Evolutionary conservation across 2,329 filamentous ascomycete species (phyloP).

Genomic region (Colletotrichum sp.): DNA sequence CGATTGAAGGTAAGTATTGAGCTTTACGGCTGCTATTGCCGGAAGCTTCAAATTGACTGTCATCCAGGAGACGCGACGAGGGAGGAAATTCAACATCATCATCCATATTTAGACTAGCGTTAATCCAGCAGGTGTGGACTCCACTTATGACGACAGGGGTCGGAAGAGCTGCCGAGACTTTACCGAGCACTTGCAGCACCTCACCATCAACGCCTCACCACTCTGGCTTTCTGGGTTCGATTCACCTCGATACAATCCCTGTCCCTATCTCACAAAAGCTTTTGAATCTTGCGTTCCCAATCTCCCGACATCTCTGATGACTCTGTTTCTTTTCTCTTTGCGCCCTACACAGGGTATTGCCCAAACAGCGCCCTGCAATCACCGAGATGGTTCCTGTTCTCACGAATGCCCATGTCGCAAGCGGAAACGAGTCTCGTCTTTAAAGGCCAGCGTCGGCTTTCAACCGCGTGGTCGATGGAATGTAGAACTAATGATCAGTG

Average conservation of each 20-base stretch:
- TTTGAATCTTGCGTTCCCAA: background rate
- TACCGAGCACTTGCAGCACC: background rate
- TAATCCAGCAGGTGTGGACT: background rate
- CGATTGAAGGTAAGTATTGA: background rate
- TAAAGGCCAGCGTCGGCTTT: background rate
- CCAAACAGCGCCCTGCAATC: background rate
- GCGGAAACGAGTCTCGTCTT: background rate
- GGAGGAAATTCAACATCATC: background rate
- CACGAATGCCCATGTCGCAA: background rate
- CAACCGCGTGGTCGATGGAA: background rate
- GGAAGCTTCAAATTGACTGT: background rate
- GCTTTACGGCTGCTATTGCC: background rate
- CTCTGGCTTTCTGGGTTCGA: background rate
- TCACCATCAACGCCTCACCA: background rate
- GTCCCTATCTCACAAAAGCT: background rate
- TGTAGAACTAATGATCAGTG: background rate
- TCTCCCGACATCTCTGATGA: background rate
- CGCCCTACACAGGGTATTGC: background rate
- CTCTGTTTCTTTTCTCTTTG: background rate
- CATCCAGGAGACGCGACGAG: constrained; percentile 13
- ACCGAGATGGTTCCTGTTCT: background rate
- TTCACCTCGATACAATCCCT: background rate
- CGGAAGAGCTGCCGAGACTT: background rate
- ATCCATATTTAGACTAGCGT: constrained; percentile 4
- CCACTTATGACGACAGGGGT: background rate